Percentiles rank a stretch among this genome's conserved stretches.
These are phyloP conservation scores for Alternaria ventricosa DNA, from an alignment of 2,329 filamentous ascomycete species.

Conservation along the genomic window DNA sequence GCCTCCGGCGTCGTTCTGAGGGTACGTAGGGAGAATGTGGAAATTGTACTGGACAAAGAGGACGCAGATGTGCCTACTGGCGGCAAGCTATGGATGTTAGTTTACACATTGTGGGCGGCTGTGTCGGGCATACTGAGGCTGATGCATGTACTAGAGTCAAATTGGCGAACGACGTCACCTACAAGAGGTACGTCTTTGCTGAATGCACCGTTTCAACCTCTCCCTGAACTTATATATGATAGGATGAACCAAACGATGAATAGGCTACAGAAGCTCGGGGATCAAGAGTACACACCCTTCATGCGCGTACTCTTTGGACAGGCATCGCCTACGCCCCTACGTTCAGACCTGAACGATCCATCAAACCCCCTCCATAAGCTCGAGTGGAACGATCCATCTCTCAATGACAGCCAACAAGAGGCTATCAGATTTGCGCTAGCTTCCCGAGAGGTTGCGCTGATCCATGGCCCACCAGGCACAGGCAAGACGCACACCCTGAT, in stretches of 20 bases:
- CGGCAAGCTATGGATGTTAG: constrained; percentile 69
- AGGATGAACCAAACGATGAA: constrained; percentile 71
- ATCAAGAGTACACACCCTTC: constrained; percentile 63
- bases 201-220: constrained; percentile 7
- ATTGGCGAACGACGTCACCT: constrained; percentile 70
- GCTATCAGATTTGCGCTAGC: constrained; percentile 81
- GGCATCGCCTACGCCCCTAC: constrained; percentile 59
- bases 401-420: constrained; percentile 69
- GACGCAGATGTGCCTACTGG: constrained; percentile 59
- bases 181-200: constrained; percentile 59
- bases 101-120: constrained; percentile 24
- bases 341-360: constrained; percentile 52
- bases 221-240: constrained; percentile 18
- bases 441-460: constrained; percentile 81
- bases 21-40: constrained; percentile 64
- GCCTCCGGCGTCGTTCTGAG: constrained; percentile 73
- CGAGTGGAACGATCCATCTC: constrained; percentile 61
- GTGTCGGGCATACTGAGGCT: constrained; percentile 28
- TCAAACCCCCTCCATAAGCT: constrained; percentile 53
- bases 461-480: constrained; percentile 94
- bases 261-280: constrained; percentile 61
- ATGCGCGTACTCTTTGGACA: constrained; percentile 68
- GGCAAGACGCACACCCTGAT: constrained; percentile 97
- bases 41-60: constrained; percentile 74
- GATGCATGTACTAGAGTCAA: constrained; percentile 61